Evolutionary conservation across 192 early-diverging fungal species (phyloP), one percentile per base, ranked within the genome.

Genomic region (Coemansia guatemalensis): DNA sequence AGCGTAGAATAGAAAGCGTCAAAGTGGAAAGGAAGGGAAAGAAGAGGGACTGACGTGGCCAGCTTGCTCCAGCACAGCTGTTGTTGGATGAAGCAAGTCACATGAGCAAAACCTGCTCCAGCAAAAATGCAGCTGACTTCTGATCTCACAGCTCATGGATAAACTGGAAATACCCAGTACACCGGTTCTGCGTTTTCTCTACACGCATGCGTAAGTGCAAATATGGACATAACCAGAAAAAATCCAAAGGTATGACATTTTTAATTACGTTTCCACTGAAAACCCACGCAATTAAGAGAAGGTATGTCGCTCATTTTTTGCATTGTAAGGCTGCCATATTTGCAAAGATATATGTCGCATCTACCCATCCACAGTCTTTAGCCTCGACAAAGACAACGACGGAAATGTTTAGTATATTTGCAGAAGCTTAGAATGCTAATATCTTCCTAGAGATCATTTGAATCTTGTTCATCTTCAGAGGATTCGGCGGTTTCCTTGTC

Each of bases 391-490:
- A 17, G 14, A 17, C 14, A 6, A 44, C 14, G 14, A 44, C 5
- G 17, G 39, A 44, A 12, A 44, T 44, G 39, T 12, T 44, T 17
- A 44, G 22, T 27, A 21, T 48, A 49, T 48, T 30, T 41, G 58
- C 32, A 56, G 26, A n/a, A 30, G 22, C 26, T 44, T 44, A 12
- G 1, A 44, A 29, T 8, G 24, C 18, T 56, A 29, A 11, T 17
- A 44, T 12, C 39, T 44, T n/a, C 29, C 49, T 65, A 67, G 60
- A 55, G 58, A 58, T 77, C 74, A 24, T 68, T 77, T 12, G 65
- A 50, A 21, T 77, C 69, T 17, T 51, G 23, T 48, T 72, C 75
- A 21, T 71, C 69, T 17, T 78, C 75, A 11, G 65, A 68, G 4
- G 74, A 76, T 54, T 51, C 64, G n/a, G 35, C 74, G 20, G 52